Evolutionary conservation across 192 early-diverging fungal species (phyloP).

Genomic region (Pilaira anomala): DNA sequence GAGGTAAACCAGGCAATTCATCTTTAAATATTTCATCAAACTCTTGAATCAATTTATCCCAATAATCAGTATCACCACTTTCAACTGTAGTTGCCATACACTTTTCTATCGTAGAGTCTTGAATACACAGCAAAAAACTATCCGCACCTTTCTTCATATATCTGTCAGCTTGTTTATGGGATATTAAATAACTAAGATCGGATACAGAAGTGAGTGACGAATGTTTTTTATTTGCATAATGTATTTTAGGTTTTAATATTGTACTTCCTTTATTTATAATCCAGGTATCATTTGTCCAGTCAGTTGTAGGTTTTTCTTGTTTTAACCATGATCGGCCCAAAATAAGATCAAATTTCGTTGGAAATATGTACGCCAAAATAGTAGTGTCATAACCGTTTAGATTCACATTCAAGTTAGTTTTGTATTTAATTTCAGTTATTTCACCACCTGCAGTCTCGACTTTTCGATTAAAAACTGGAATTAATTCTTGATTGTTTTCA

Average conservation of each 20-base stretch:
- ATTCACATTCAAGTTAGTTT: neutral
- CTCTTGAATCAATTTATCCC: neutral
- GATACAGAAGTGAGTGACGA: too few species aligned
- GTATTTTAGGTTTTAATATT: too few species aligned
- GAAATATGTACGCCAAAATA: neutral
- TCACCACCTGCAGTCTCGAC: neutral
- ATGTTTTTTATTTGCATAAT: too few species aligned
- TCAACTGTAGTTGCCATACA: neutral
- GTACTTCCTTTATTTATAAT: neutral
- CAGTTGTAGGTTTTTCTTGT: neutral
- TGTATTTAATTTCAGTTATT: neutral
- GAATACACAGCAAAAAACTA: neutral
- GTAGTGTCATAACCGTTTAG: neutral
- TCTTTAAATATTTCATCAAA: constrained; percentile 8
- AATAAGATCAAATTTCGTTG: neutral
- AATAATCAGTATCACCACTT: neutral
- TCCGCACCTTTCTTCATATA: neutral
- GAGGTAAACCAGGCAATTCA: constrained; percentile 3
- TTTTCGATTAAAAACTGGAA: too few species aligned
- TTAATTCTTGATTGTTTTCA: neutral
- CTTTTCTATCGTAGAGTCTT: neutral
- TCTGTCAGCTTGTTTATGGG: constrained; percentile 1
- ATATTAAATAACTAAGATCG: neutral
- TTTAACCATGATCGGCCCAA: neutral
- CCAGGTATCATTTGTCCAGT: constrained; percentile 2